Conservation (phyloP, 2,329 filamentous ascomycete genomes). For the Cordyceps tenuipes region DNA sequence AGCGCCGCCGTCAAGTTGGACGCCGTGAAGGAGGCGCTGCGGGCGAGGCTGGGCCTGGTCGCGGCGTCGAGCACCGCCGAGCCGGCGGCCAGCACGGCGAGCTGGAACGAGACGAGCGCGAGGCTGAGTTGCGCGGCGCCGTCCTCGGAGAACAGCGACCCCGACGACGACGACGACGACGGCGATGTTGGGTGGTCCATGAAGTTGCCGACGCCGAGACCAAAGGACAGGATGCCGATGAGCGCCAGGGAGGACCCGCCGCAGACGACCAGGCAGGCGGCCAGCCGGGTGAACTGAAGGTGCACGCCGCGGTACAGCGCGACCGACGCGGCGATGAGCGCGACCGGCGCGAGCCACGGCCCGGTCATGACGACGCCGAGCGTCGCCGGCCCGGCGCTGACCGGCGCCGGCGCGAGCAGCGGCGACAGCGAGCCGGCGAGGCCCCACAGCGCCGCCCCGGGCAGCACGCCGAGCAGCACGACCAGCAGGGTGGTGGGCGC, state of each 20-base stretch:
- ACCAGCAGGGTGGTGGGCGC: conserved; percentile 43
- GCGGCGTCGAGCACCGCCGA: conserved; percentile 32
- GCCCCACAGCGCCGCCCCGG: conserved; percentile 39
- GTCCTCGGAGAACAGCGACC: conserved; percentile 20
- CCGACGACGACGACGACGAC: conserved; percentile 22
- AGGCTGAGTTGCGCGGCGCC: conserved; percentile 25
- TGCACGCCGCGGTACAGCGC: conserved; percentile 24
- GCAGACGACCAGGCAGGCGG: conserved; percentile 27
- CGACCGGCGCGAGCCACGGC: conserved; percentile 36
- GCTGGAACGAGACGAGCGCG: conserved; percentile 35
- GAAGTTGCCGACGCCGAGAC: conserved; percentile 27
- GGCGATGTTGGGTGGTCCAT: too few species aligned
- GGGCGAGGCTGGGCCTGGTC: conserved; percentile 33
- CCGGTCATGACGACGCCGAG: conserved; percentile 38
- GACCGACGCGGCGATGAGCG: conserved; percentile 24
- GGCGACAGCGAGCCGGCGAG: conserved; percentile 36
- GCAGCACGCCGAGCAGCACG: conserved; percentile 36
- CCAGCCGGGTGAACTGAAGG: conserved; percentile 24
- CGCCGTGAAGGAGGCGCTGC: conserved; percentile 42
- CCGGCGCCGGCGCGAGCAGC: conserved; percentile 37
- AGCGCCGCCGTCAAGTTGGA: conserved; percentile 37
- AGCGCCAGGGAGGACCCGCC: conserved; percentile 31
- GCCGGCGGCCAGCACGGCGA: conserved; percentile 40
- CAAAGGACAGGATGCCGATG: conserved; percentile 36
- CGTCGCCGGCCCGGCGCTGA: conserved; percentile 28